Evolutionary conservation across 2,329 filamentous ascomycete species (phyloP).

Genomic region (Drechmeria coniospora): DNA sequence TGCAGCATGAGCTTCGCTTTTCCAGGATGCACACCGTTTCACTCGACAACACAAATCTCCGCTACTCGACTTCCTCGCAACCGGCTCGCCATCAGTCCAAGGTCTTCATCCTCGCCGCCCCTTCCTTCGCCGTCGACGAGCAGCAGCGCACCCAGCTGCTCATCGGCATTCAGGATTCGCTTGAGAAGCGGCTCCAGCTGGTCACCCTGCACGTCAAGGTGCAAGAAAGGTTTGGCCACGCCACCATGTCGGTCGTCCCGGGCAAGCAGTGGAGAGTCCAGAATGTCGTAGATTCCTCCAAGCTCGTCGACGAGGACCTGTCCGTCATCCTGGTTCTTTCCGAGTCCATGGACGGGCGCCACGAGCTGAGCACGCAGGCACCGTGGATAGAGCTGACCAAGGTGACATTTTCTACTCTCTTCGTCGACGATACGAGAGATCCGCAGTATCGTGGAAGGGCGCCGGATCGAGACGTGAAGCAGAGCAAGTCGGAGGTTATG

Average conservation of each 20-base stretch:
- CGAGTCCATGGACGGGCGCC: constrained; percentile 45
- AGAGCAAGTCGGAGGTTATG: constrained; percentile 29
- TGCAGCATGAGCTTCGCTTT: constrained; percentile 58
- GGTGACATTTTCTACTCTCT: constrained; percentile 45
- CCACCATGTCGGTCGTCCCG: constrained; percentile 13
- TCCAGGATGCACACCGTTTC: constrained; percentile 55
- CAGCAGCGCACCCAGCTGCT: constrained; percentile 39
- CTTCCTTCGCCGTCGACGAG: constrained; percentile 37
- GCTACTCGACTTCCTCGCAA: constrained; percentile 40
- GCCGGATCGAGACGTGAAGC: constrained; percentile 34
- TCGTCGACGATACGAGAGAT: constrained; percentile 42
- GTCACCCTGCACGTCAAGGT: constrained; percentile 45
- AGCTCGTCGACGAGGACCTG: constrained; percentile 49
- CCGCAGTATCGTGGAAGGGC: constrained; percentile 39
- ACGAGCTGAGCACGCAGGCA: constrained; percentile 56
- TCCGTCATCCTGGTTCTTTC: constrained; percentile 57
- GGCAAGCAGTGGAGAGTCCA: constrained; percentile 43
- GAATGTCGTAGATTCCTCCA: constrained; percentile 59
- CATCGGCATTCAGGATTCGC: constrained; percentile 54
- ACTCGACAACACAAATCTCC: constrained; percentile 43
- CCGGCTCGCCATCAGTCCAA: constrained; percentile 39
- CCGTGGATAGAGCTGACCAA: constrained; percentile 60
- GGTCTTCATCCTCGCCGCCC: constrained; percentile 52
- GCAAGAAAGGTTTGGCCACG: constrained; percentile 15
- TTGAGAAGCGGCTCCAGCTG: constrained; percentile 52